Percentiles rank a stretch among this genome's conserved stretches.
Evolutionary conservation across 805 yeast species (phyloP).

Genomic region (Myxozyma mucilagina): DNA sequence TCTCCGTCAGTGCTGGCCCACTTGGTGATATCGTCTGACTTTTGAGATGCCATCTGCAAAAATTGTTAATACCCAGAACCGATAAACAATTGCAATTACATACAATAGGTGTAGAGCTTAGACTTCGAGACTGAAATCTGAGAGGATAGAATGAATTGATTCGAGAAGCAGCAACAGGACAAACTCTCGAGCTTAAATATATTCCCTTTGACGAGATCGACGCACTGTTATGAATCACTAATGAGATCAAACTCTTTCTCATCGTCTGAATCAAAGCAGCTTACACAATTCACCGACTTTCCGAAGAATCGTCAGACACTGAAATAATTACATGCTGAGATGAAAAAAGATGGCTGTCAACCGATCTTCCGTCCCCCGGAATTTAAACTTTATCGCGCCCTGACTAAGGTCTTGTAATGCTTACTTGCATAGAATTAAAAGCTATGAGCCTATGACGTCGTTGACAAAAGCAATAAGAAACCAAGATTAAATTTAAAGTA

Average conservation of each 20-base stretch:
- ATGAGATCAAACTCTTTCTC: background rate
- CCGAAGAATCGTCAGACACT: too few species aligned
- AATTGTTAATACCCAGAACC: background rate
- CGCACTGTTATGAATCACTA: conserved; percentile 2
- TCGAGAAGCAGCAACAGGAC: background rate
- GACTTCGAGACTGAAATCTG: background rate
- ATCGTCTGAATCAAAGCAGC: background rate
- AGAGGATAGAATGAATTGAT: background rate
- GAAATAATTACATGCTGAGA: too few species aligned
- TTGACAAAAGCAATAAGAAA: too few species aligned
- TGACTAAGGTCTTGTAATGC: background rate
- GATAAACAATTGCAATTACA: background rate
- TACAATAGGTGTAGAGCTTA: background rate
- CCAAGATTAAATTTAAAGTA: too few species aligned
- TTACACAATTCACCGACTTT: background rate
- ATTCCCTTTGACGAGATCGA: background rate
- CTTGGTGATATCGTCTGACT: conserved; percentile 13
- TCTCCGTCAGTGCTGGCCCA: conserved; percentile 34
- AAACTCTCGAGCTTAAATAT: background rate
- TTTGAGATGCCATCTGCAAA: background rate
- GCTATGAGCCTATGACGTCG: background rate
- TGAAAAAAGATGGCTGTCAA: too few species aligned
- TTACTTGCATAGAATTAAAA: background rate
- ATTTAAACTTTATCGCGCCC: too few species aligned
- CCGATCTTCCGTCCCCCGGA: too few species aligned